These are phyloP conservation scores for Boletus rubescentipes DNA, from an alignment of 768 basidiomycete genomes.

Conservation along the genomic window DNA sequence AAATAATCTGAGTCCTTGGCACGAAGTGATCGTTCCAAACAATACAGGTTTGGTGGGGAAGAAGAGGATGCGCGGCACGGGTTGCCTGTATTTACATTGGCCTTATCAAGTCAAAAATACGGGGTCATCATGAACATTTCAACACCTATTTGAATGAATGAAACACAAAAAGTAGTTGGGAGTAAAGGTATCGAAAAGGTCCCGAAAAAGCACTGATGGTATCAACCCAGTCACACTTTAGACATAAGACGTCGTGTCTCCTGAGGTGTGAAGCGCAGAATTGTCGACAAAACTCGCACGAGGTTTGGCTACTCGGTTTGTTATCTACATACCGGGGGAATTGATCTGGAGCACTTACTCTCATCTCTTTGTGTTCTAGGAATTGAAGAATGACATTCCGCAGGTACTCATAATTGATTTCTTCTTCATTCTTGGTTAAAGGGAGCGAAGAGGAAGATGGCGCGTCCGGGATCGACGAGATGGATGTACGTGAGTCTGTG, in stretches of 20 bases:
- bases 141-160: neutral
- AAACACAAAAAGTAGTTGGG: neutral
- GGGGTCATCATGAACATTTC: neutral
- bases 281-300: slow-evolving; percentile 87
- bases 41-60: neutral
- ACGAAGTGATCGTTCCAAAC: neutral
- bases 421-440: slow-evolving; percentile 66
- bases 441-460: slow-evolving; percentile 36
- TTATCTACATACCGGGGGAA: neutral
- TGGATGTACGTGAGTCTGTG: slow-evolving; percentile 36
- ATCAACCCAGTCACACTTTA: slow-evolving; percentile 56
- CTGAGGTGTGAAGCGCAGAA: slow-evolving; percentile 92
- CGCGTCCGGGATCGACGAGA: slow-evolving; percentile 43
- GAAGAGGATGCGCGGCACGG: neutral
- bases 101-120: neutral
- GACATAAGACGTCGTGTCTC: slow-evolving; percentile 88
- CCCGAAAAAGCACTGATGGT: neutral
- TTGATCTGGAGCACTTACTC: slow-evolving; percentile 54
- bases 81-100: neutral
- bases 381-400: slow-evolving; percentile 97
- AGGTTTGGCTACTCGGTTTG: slow-evolving; percentile 67
- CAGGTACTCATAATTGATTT: slow-evolving; percentile 93
- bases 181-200: slow-evolving; percentile 1
- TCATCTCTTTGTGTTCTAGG: slow-evolving; percentile 97
- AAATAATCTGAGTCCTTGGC: neutral